These are phyloP conservation scores for Heimioporus retisporus DNA, from an alignment of 1,284 basidiomycete species.

Conservation along the genomic window DNA sequence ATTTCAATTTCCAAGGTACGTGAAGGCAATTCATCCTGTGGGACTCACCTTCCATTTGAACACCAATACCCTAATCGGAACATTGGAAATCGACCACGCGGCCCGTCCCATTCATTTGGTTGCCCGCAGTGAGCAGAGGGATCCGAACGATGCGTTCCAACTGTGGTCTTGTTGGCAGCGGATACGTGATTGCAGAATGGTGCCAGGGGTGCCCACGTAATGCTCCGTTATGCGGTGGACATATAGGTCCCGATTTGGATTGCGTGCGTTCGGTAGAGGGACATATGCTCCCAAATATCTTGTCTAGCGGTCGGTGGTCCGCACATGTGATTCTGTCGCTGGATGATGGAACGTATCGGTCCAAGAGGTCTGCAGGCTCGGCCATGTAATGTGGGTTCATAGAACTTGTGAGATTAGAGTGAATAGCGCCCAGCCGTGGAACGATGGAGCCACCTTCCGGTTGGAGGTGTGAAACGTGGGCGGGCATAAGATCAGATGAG, in stretches of 20 bases:
- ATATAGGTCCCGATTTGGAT: slow-evolving; percentile 4
- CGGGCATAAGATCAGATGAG: background rate
- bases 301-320: slow-evolving; percentile 38
- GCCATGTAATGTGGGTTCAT: slow-evolving; percentile 2
- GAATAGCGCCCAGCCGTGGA: background rate
- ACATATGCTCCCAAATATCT: slow-evolving; percentile 31
- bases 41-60: slow-evolving; percentile 30
- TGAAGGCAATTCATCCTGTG: background rate
- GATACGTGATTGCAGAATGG: slow-evolving; percentile 23
- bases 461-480: background rate
- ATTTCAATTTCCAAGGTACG: background rate
- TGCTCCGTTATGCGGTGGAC: slow-evolving; percentile 13
- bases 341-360: slow-evolving; percentile 40
- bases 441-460: background rate
- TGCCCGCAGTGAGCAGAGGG: slow-evolving; percentile 37
- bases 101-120: slow-evolving; percentile 28
- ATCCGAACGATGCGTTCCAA: slow-evolving; percentile 34
- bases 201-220: slow-evolving; percentile 9
- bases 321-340: slow-evolving; percentile 40
- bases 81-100: slow-evolving; percentile 33
- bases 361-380: slow-evolving; percentile 16
- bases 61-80: slow-evolving; percentile 37
- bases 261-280: slow-evolving; percentile 5
- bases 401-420: slow-evolving; percentile 3
- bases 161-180: slow-evolving; percentile 31